These are phyloP conservation scores for Begonia masoniana DNA, from an alignment of 306 rosid genomes.

Conservation along the genomic window DNA sequence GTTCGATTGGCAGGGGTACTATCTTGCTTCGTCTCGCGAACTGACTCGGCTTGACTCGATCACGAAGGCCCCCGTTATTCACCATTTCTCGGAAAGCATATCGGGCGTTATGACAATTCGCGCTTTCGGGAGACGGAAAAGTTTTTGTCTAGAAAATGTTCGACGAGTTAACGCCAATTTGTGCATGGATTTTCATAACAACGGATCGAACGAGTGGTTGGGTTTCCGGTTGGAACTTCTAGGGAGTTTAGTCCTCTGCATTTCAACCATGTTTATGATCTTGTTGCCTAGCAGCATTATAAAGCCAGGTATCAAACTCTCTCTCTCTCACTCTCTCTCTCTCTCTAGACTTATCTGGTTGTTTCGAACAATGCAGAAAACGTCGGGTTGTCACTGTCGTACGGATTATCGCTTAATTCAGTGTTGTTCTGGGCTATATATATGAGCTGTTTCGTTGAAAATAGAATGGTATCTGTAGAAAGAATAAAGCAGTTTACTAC, in stretches of 20 bases:
- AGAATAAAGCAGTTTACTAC: constrained; percentile 67
- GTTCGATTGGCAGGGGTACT: constrained; percentile 47
- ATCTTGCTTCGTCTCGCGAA: constrained; percentile 78
- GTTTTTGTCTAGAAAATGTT: constrained; percentile 46
- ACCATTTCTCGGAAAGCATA: constrained; percentile 92
- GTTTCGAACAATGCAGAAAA: constrained; percentile 33
- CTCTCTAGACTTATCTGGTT: no score
- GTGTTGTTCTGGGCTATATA: constrained; percentile 69
- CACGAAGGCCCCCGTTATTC: constrained; percentile 92
- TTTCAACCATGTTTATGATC: constrained; percentile 80
- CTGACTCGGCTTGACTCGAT: constrained; percentile 80
- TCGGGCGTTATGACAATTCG: constrained; percentile 89
- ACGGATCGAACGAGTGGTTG: constrained; percentile 85
- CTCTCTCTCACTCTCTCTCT: no score
- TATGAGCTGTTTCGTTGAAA: constrained; percentile 86
- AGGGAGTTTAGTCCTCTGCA: constrained; percentile 64
- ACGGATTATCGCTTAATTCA: constrained; percentile 65
- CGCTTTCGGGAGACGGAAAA: constrained; percentile 40
- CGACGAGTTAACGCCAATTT: constrained; percentile 60
- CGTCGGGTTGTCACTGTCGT: constrained; percentile 83
- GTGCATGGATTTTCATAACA: constrained; percentile 91
- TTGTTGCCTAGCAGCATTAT: constrained; percentile 66
- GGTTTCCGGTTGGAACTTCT: constrained; percentile 84
- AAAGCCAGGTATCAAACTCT: constrained; percentile 50
- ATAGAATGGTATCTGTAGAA: constrained; percentile 96